These are phyloP conservation scores for Microascus cirrosus DNA, from an alignment of 2,329 filamentous ascomycete genomes.

Conservation along the genomic window DNA sequence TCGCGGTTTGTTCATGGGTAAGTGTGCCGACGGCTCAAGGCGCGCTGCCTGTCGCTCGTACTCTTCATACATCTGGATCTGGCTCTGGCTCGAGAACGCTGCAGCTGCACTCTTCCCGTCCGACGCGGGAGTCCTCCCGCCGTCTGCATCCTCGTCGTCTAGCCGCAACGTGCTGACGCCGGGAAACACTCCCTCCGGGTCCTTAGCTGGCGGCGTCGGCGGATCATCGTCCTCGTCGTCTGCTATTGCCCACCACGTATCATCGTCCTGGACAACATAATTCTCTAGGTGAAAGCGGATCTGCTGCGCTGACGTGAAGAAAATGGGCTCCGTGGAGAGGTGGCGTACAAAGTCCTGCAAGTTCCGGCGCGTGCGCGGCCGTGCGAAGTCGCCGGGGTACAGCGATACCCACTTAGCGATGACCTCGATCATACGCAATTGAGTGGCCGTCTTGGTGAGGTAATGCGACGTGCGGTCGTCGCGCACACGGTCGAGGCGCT, in stretches of 20 bases:
- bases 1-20: constrained; percentile 69
- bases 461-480: constrained; percentile 56
- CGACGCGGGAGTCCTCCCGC: neutral
- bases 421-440: constrained; percentile 73
- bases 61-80: constrained; percentile 59
- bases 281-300: constrained; percentile 69
- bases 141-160: constrained; percentile 25
- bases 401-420: constrained; percentile 80
- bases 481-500: constrained; percentile 60
- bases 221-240: constrained; percentile 40
- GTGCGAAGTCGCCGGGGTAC: constrained; percentile 90
- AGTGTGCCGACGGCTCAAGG: constrained; percentile 57
- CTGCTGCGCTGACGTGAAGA: constrained; percentile 74
- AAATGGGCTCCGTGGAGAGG: constrained; percentile 69
- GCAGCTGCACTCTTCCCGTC: constrained; percentile 1
- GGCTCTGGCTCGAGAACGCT: constrained; percentile 11
- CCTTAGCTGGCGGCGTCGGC: constrained; percentile 13
- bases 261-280: constrained; percentile 72
- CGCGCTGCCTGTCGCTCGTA: constrained; percentile 69
- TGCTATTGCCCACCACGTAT: constrained; percentile 81
- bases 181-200: constrained; percentile 22
- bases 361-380: constrained; percentile 58
- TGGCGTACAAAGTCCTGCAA: constrained; percentile 66
- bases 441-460: constrained; percentile 67
- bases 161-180: constrained; percentile 35